Evolutionary conservation across 208 protist genomes (phyloP).

Genomic region (Leishmania arabica): DNA sequence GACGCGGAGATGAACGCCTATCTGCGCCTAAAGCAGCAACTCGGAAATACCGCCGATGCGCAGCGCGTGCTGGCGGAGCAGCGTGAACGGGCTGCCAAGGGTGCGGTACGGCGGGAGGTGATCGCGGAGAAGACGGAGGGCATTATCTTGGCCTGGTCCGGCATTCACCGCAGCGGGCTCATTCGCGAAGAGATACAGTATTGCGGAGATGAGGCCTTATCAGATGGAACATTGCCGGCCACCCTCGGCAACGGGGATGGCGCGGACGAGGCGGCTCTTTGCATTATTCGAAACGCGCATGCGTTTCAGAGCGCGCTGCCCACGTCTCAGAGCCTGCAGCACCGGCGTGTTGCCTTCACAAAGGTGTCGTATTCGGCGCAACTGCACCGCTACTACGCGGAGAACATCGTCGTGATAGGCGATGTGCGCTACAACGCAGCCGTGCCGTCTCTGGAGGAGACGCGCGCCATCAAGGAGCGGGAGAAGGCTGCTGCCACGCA

Average conservation of each 20-base stretch:
- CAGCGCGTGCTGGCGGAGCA: conserved; percentile 43
- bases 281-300: conserved; percentile 79
- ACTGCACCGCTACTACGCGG: conserved; percentile 65
- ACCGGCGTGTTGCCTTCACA: conserved; percentile 62
- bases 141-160: conserved; percentile 72
- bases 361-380: conserved; percentile 69
- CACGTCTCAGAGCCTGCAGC: conserved; percentile 64
- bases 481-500: conserved; percentile 32
- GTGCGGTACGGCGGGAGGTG: conserved; percentile 37
- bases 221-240: conserved; percentile 12
- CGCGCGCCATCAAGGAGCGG: conserved; percentile 40
- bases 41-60: conserved; percentile 55
- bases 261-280: conserved; percentile 26
- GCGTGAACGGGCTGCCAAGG: conserved; percentile 23
- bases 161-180: conserved; percentile 78
- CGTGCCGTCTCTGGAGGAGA: conserved; percentile 40
- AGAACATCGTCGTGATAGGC: conserved; percentile 65
- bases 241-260: not conserved
- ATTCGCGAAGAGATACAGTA: conserved; percentile 36
- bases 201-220: not conserved
- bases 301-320: conserved; percentile 83
- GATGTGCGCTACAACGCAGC: conserved; percentile 53
- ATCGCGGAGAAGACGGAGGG: conserved; percentile 37
- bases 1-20: conserved; percentile 66
- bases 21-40: conserved; percentile 47